Percentiles rank a stretch among this genome's conserved stretches.
phyloP scores from a whole-genome alignment of 2,329 filamentous ascomycete species.

The Ophiostoma tasmaniense region DNA sequence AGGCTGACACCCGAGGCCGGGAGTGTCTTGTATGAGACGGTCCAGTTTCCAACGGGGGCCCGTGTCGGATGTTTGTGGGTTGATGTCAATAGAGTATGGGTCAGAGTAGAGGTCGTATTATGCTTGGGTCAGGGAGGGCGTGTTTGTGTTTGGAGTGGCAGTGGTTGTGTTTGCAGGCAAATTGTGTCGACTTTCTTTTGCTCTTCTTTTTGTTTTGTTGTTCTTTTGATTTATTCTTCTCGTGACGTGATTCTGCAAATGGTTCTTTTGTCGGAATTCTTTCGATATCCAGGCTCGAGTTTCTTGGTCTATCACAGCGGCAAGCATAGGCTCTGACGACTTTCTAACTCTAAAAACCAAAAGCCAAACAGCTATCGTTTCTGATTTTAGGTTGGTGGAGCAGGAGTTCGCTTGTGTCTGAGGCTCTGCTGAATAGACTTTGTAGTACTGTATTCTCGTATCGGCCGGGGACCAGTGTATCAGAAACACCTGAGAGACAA shows the following conservation, averaged over 20 bases:
- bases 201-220: not conserved
- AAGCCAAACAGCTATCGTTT: conserved; percentile 18
- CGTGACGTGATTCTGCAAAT: not conserved
- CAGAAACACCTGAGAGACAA: not conserved
- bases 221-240: not conserved
- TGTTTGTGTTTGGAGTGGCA: not conserved
- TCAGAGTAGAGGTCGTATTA: not conserved
- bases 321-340: conserved; percentile 28
- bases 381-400: conserved; percentile 4
- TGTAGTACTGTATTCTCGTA: not conserved
- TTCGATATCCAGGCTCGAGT: not conserved
- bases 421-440: conserved; percentile 12
- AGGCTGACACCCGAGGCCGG: conserved; percentile 31
- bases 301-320: conserved; percentile 38
- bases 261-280: not conserved
- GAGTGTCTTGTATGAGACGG: conserved; percentile 34
- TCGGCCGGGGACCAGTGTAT: not conserved
- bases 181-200: not conserved
- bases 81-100: not conserved
- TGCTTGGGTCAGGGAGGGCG: conserved; percentile 18
- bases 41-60: conserved; percentile 29
- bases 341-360: conserved; percentile 18
- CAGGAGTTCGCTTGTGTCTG: conserved; percentile 1
- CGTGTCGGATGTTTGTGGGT: conserved; percentile 34
- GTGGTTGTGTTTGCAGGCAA: not conserved